Percentiles rank a stretch among this genome's conserved stretches.
Evolutionary conservation across 306 rosid genomes (phyloP).

Genomic region (Trifolium dubium): DNA sequence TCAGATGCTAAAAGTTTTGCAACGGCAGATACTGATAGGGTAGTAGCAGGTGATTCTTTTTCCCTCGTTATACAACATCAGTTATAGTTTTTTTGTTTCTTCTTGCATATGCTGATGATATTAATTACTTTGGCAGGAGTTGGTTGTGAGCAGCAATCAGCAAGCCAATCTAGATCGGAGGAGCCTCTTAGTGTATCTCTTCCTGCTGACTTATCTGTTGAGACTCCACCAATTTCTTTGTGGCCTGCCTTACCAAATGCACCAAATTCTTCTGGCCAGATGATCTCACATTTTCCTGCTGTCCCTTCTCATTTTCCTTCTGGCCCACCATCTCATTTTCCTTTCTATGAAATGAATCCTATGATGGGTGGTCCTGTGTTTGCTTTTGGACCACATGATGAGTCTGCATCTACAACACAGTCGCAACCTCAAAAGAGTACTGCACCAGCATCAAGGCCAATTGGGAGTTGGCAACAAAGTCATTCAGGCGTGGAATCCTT

Average conservation of each 20-base stretch:
- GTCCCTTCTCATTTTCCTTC: slow-evolving; percentile 83
- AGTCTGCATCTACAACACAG: slow-evolving; percentile 69
- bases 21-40: slow-evolving; percentile 60
- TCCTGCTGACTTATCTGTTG: slow-evolving; percentile 94
- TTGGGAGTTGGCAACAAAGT: slow-evolving; percentile 90
- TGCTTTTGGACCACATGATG: slow-evolving; percentile 89
- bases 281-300: slow-evolving; percentile 83
- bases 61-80: neutral
- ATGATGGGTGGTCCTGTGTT: slow-evolving; percentile 90
- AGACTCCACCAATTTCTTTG: slow-evolving; percentile 79
- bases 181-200: slow-evolving; percentile 85
- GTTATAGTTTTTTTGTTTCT: slow-evolving; percentile 12
- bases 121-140: slow-evolving; percentile 56
- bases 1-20: slow-evolving; percentile 66
- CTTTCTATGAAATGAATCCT: slow-evolving; percentile 94
- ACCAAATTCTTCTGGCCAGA: slow-evolving; percentile 76
- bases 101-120: slow-evolving; percentile 6
- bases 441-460: slow-evolving; percentile 62
- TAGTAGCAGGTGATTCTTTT: slow-evolving; percentile 57
- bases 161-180: slow-evolving; percentile 70
- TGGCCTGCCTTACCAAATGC: slow-evolving; percentile 83
- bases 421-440: slow-evolving; percentile 70
- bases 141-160: slow-evolving; percentile 65
- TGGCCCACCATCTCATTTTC: slow-evolving; percentile 84
- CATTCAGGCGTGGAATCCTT: slow-evolving; percentile 93